Percentiles rank a stretch among this genome's conserved stretches.
Evolutionary conservation across 768 basidiomycete genomes (phyloP).

Genomic region (Amanita pseudoporphyria): DNA sequence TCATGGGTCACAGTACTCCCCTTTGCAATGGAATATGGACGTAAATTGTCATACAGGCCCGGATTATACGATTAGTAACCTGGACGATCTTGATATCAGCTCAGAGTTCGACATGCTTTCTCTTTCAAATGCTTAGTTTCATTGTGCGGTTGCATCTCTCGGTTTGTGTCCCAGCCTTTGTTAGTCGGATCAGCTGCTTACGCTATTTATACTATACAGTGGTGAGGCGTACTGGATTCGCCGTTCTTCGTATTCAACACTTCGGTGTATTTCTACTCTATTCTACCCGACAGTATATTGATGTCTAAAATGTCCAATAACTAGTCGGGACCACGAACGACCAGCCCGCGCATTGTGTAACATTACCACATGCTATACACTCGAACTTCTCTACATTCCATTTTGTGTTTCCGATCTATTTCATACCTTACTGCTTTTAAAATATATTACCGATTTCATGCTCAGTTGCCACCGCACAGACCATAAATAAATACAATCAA

Average conservation of each 20-base stretch:
- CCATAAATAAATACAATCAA: no score
- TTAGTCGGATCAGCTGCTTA: background rate
- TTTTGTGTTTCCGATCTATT: background rate
- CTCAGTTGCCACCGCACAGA: constrained; percentile 2
- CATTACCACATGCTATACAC: constrained; percentile 1
- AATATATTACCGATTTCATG: background rate
- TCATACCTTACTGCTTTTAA: background rate
- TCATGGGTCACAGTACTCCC: background rate
- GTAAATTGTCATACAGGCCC: constrained; percentile 3
- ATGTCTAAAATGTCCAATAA: background rate
- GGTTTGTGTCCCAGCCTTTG: background rate
- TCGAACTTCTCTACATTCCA: background rate
- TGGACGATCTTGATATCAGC: constrained; percentile 4
- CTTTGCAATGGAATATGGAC: constrained; percentile 5
- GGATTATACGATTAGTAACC: background rate
- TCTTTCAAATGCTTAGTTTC: constrained; percentile 10
- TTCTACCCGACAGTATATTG: background rate
- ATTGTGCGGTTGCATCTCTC: background rate
- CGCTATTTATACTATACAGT: background rate
- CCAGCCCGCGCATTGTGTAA: constrained; percentile 2
- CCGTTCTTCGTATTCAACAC: background rate
- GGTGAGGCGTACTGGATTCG: background rate
- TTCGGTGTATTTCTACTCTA: constrained; percentile 1
- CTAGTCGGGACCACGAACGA: background rate
- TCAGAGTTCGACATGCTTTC: background rate